Evolutionary conservation across 1,139 yeast species (phyloP), one percentile per base, ranked within the genome.

Genomic region (Debaryomyces udenii): DNA sequence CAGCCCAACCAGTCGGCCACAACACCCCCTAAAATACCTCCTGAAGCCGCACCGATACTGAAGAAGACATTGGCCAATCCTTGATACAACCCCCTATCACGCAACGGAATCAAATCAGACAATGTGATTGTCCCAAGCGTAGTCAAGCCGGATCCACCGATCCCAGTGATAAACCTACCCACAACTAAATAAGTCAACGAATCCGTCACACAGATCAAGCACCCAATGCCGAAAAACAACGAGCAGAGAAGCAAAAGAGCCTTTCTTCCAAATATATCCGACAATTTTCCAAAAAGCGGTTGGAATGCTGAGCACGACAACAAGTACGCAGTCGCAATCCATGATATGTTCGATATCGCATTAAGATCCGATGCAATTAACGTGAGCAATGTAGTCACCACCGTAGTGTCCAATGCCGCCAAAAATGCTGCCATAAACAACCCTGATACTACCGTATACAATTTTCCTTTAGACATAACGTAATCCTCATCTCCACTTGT

Each of bases 241-340:
- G 68, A 58, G 51, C 78, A 73, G 9, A 61, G 45, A 13, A 71
- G 46, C 16, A 73, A 56, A 16, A 65, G 55, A 39, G 53, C 57
- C 55, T 79, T 85, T 52, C 96, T 75, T 15, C 96, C 96, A 59
- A 84, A 88, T 33, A 89, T 86, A 54, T 89, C 96, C 3, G 94
- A 83, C 26, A 90, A 62, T 56, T 88, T 89, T 17, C 96, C 96
- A 51, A 83, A 88, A 17, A 90, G 63, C 1, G 96, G 96, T 61
- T 73, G 78, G 52, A 70, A 71, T 1, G 78, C 78, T 1, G 78
- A 62, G 10, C 71, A 61, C 4, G 75, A 64, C 43, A 73, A 59
- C 42, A 73, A 55, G 43, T 65, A 67, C 3, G 76, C 64, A 18
- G 75, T 69, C 17, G 80, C 75, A 44, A 70, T 73, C 81, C 76